Evolutionary conservation across 768 basidiomycete genomes (phyloP), one percentile per base, ranked within the genome.

Genomic region (Phallus indusiatus): DNA sequence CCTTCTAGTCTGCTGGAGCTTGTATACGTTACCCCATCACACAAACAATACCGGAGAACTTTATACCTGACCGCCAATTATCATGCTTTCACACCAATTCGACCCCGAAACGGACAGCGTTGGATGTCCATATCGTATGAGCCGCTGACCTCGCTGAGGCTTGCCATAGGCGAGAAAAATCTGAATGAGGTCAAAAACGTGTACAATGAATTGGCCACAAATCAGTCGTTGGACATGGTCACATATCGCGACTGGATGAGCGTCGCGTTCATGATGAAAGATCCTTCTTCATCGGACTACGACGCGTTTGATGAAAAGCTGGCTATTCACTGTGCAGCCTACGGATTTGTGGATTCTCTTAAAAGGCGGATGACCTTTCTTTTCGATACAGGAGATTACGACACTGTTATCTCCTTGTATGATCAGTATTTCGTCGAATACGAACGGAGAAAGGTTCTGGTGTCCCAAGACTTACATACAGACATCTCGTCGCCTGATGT

Each of bases 291-390:
- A 12, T 33, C 21, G 14, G 10, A n/a, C 4, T 20, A 36, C 24
- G 51, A 20, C 28, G 36, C 16, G 9, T 16, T 35, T 17, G 33
- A 35, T 36, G 73, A 78, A 62, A 72, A 77, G 55, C 76, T 87
- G 52, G 80, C 82, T 6, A 53, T 86, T 20, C 66, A 72, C 37
- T 72, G 78, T 7, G 81, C 85, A 0, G 72, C 66, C 11, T 68
- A 67, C 28, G 73, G 78, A 33, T 74, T 74, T 9, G 71, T 76
- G 14, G 74, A 76, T 11, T 80, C 80, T 4, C 69, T 88, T 51
- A 72, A 72, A 54, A 74, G 77, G 20, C 74, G 77, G 61, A 76
- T 88, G 78, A 63, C 74, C 48, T 65, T 69, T 37, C 71, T 79
- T 62, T 66, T 87, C 56, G 67, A 69, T 47, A 65, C 67, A 17